Evolutionary conservation across 73 alveolate species (phyloP), one percentile per base, ranked within the genome.

Genomic region (Paramecium tetraurelia): DNA sequence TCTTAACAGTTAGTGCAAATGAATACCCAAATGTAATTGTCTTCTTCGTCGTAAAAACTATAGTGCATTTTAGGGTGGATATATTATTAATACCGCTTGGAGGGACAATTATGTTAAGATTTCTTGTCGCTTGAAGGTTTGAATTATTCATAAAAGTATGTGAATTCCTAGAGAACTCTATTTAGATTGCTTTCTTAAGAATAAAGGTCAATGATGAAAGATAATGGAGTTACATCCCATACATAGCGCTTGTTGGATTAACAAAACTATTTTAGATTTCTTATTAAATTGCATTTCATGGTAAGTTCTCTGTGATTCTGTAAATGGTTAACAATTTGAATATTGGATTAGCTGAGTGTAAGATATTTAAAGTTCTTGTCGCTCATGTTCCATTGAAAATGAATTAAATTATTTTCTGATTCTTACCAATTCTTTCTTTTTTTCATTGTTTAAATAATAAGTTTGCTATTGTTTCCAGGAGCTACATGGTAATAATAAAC

Each of bases 391-490:
- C 84, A 63, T 63, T 63, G 31, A 27, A 63, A 63, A 33, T 63
- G 18, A 18, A 53, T 10, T 31, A 33, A 33, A 3, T 58, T 21
- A 21, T 9, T 59, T 16, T 72, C 50, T 16, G 92, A 46, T 68
- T 86, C 92, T 27, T 20, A 43, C 96, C 96, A 94, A 83, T 59
- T 63, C 10, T 58, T 59, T 38, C 98, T 71, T 50, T 93, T 85
- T 80, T 88, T 48, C 93, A 96, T 31, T 9, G 93, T 92, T 7
- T 80, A 94, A 58, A 70, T 93, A 5, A 96, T 90, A 10, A 95
- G 86, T 53, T 85, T 75, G 24, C 93, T 57, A 68, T 96, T 96
- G 50, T 96, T 96, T 12, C 98, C 98, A n/a, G 95, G 96, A 20
- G 93, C 58, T 6, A 96, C 92, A 22, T 63, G 7, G 46, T 63